These are phyloP conservation scores for Monosporascus sp. DNA, from an alignment of 2,329 filamentous ascomycete genomes.

Conservation along the genomic window DNA sequence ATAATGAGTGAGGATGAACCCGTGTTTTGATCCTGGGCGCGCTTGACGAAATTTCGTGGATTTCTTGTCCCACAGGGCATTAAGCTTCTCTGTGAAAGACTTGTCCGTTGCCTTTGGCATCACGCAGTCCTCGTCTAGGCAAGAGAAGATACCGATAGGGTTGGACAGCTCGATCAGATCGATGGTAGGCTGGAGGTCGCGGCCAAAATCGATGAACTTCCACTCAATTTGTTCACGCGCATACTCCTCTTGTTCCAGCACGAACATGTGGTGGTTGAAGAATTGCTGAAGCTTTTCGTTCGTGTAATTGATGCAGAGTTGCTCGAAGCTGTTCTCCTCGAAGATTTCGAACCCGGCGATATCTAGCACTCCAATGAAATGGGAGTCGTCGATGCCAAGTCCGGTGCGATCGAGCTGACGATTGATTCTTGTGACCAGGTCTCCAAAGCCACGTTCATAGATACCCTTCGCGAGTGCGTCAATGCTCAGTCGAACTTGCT, in stretches of 20 bases:
- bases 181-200: conserved; percentile 94
- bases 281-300: conserved; percentile 99
- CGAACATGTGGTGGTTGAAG: conserved; percentile 99
- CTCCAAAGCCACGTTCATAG: conserved; percentile 92
- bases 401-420: conserved; percentile 82
- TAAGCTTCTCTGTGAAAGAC: conserved; percentile 96
- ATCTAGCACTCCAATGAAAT: conserved; percentile 96
- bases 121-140: conserved; percentile 93
- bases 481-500: conserved; percentile 85
- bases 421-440: conserved; percentile 89
- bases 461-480: conserved; percentile 95
- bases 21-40: conserved; percentile 66
- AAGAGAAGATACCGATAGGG: conserved; percentile 97
- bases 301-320: conserved; percentile 99
- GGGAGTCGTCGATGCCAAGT: conserved; percentile 77
- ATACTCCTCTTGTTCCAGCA: conserved; percentile 97
- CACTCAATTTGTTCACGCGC: conserved; percentile 96
- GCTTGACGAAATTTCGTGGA: conserved; percentile 88
- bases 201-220: conserved; percentile 99
- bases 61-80: conserved; percentile 94
- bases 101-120: conserved; percentile 99
- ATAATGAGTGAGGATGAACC: conserved; percentile 95
- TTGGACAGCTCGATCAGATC: conserved; percentile 95
- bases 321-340: conserved; percentile 96
- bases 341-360: conserved; percentile 99